These are phyloP conservation scores for Petunia hybrid DNA, from an alignment of 305 asterid species.

Conservation along the genomic window DNA sequence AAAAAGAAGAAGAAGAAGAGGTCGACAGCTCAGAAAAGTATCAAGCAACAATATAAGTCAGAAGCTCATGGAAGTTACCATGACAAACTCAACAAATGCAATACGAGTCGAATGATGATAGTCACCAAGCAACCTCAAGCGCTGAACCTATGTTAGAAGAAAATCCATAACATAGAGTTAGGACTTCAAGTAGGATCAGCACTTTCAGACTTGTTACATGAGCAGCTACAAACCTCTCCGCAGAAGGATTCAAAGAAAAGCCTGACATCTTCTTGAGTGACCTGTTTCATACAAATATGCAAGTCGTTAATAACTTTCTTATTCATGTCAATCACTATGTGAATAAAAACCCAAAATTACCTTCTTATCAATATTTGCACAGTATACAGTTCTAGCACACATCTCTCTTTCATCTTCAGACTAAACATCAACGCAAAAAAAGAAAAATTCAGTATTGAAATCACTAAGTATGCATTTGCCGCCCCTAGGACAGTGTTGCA, in stretches of 20 bases:
- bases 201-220: conserved; percentile 20
- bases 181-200: conserved; percentile 23
- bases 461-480: conserved; percentile 19
- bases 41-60: conserved; percentile 9
- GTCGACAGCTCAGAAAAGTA: background rate
- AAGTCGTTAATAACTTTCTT: conserved; percentile 33
- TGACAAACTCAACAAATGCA: conserved; percentile 94
- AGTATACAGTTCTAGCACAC: conserved; percentile 96
- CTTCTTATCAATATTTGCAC: conserved; percentile 96
- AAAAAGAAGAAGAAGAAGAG: background rate
- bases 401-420: conserved; percentile 98
- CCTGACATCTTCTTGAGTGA: conserved; percentile 86
- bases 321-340: conserved; percentile 20
- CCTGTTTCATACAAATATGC: conserved; percentile 51
- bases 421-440: conserved; percentile 44
- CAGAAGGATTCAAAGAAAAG: conserved; percentile 89
- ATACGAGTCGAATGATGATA: conserved; percentile 91
- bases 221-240: conserved; percentile 79
- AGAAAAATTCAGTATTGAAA: background rate
- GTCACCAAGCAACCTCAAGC: conserved; percentile 97
- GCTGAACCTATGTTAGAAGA: conserved; percentile 71
- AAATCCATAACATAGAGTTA: conserved; percentile 39
- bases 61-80: conserved; percentile 61
- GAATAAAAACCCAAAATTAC: conserved; percentile 42
- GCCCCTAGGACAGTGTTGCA: background rate